phyloP scores from a whole-genome alignment of 2,329 filamentous ascomycete genomes.

The Trichoderma atrobrunneum region DNA sequence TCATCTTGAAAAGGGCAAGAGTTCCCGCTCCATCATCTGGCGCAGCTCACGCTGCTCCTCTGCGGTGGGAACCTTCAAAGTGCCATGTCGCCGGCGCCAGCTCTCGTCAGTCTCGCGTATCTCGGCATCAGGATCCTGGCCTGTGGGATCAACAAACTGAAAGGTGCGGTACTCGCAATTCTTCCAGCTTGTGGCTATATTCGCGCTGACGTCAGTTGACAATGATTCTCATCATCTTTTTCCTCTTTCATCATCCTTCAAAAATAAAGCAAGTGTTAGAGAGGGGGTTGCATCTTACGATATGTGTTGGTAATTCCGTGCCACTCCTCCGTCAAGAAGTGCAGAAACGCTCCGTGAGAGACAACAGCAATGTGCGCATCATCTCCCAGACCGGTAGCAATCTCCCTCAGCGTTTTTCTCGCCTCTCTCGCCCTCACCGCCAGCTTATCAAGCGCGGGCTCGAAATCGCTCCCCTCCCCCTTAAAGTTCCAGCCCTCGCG shows the following conservation, averaged over 20 bases:
- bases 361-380: conserved; percentile 71
- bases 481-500: conserved; percentile 72
- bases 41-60: conserved; percentile 48
- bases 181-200: conserved; percentile 66
- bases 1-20: conserved; percentile 21
- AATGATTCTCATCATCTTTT: background rate
- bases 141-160: conserved; percentile 54
- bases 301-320: conserved; percentile 46
- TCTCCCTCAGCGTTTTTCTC: conserved; percentile 55
- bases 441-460: conserved; percentile 52
- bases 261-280: too few species aligned
- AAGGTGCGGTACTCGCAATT: conserved; percentile 73
- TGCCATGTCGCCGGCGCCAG: conserved; percentile 44
- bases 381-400: conserved; percentile 41
- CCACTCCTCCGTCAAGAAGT: conserved; percentile 84
- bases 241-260: background rate
- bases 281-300: background rate
- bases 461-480: conserved; percentile 40
- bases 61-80: conserved; percentile 38
- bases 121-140: conserved; percentile 47
- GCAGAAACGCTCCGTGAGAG: conserved; percentile 78
- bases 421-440: conserved; percentile 59
- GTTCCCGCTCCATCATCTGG: conserved; percentile 26
- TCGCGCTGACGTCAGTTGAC: background rate
- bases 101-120: conserved; percentile 50